Evolutionary conservation across 2,329 filamentous ascomycete genomes (phyloP), one percentile per base, ranked within the genome.

Genomic region (Alternaria sp.): DNA sequence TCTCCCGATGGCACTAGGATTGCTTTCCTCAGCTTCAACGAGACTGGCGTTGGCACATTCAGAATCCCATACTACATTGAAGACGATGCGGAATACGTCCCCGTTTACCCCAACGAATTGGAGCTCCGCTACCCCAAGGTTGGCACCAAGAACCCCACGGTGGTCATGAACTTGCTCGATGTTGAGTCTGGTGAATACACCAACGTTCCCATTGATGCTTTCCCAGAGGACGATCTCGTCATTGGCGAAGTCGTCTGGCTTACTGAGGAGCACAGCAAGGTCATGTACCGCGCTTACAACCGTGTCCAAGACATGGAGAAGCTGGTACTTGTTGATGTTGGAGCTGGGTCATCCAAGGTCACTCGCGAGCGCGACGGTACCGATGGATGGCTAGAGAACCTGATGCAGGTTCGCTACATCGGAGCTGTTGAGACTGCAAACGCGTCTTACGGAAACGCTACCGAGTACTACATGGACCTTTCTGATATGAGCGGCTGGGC

Each of bases 241-340:
- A 85, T 92, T 54, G 89, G 89, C 3, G 89, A 92, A 74, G 86
- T 92, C 5, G 84, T 86, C 0, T 92, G 90, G 90, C 80, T 91
- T 20, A 91, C 89, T 0, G 84, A 87, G 8, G 80, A 80, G 6
- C 88, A 91, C 72, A 81, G 84, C n/a, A 85, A 84, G 44, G 82
- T 92, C 43, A 83, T 90, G 41, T 89, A 90, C 77, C 86, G 89
- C 12, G 87, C 87, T 0, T 92, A 87, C 80, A 91, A 92, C 75
- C 87, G 90, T 5, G 88, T 91, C 0, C 90, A 92, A 71, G 88
- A 91, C 66, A 78, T 83, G 2, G 88, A 90, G 61, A 89, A 88
- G 64, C 81, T 90, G 14, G 84, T 92, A 2, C 78, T 87, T 0
- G 87, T 92, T 4, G 83, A 90, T 64, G 83, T 86, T 2, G 79